Evolutionary conservation across 805 yeast species (phyloP).

Genomic region (Danielozyma ontarioensis): DNA sequence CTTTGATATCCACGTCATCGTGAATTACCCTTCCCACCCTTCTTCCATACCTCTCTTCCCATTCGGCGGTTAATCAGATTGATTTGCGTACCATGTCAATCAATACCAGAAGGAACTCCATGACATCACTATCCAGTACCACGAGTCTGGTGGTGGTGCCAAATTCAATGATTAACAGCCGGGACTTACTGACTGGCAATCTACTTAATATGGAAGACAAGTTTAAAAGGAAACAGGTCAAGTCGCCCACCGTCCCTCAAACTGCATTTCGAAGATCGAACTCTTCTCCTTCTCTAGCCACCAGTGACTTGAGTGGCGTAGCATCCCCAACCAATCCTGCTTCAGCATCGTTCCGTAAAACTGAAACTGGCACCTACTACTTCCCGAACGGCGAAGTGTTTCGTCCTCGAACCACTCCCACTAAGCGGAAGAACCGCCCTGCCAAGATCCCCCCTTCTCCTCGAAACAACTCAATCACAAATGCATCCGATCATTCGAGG

Average conservation of each 20-base stretch:
- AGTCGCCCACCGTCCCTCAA: slow-evolving; percentile 11
- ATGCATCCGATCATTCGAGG: slow-evolving; percentile 2
- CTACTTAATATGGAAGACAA: slow-evolving; percentile 32
- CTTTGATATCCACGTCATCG: not conserved
- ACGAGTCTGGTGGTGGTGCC: slow-evolving; percentile 1
- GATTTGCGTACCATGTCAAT: not conserved
- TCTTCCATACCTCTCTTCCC: too few relatives aligned
- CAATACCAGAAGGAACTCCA: slow-evolving; percentile 22
- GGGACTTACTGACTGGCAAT: slow-evolving; percentile 36
- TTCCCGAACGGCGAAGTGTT: slow-evolving; percentile 55
- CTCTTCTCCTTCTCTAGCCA: not conserved
- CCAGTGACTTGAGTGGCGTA: not conserved
- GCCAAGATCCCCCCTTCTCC: slow-evolving; percentile 13
- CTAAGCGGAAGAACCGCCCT: slow-evolving; percentile 38
- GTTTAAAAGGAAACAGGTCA: slow-evolving; percentile 34
- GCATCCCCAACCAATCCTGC: not conserved
- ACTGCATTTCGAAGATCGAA: not conserved
- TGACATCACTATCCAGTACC: slow-evolving; percentile 22
- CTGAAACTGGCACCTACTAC: slow-evolving; percentile 23
- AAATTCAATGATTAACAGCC: slow-evolving; percentile 10
- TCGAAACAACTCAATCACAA: slow-evolving; percentile 3
- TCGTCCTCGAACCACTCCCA: slow-evolving; percentile 39
- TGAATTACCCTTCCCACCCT: not conserved
- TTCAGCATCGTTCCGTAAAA: slow-evolving; percentile 8
- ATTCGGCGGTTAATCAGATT: too few relatives aligned